Evolutionary conservation across 2,329 filamentous ascomycete genomes (phyloP).

Genomic region (Atkinsonella hypoxylon): DNA sequence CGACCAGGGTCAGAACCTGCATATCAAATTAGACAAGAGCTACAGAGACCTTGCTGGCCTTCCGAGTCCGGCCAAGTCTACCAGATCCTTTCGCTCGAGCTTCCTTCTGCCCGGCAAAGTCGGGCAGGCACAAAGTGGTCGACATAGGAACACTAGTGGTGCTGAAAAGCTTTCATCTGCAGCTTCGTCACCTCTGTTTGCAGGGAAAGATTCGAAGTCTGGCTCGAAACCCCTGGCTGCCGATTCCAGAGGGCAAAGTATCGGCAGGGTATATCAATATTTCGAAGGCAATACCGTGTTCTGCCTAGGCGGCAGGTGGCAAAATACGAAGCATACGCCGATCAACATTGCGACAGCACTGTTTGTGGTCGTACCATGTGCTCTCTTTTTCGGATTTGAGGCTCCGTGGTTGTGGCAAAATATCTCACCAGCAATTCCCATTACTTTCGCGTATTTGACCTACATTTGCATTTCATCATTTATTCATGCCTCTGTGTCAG

Average conservation of each 20-base stretch:
- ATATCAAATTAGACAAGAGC: conserved; percentile 47
- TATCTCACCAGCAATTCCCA: conserved; percentile 77
- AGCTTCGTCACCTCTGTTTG: conserved; percentile 59
- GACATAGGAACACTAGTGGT: conserved; percentile 47
- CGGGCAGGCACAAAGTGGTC: conserved; percentile 34
- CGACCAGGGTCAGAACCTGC: conserved; percentile 27
- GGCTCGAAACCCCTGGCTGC: conserved; percentile 11
- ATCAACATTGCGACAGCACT: conserved; percentile 81
- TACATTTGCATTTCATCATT: conserved; percentile 89
- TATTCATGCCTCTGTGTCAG: conserved; percentile 79
- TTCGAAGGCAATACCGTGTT: conserved; percentile 92
- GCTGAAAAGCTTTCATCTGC: conserved; percentile 77
- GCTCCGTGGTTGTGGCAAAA: conserved; percentile 78
- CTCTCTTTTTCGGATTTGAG: conserved; percentile 76
- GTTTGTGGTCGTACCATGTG: conserved; percentile 64
- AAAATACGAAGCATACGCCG: conserved; percentile 78
- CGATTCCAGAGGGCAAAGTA: conserved; percentile 20
- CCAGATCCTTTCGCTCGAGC: conserved; percentile 63
- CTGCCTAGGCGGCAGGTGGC: conserved; percentile 70
- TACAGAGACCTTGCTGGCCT: conserved; percentile 40
- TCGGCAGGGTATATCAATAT: conserved; percentile 71
- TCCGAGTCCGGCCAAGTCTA: conserved; percentile 55
- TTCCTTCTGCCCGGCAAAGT: conserved; percentile 54
- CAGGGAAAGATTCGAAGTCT: conserved; percentile 29
- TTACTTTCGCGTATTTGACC: conserved; percentile 84